These are phyloP conservation scores for Lactarius hengduanensis DNA, from an alignment of 768 basidiomycete genomes.

Conservation along the genomic window DNA sequence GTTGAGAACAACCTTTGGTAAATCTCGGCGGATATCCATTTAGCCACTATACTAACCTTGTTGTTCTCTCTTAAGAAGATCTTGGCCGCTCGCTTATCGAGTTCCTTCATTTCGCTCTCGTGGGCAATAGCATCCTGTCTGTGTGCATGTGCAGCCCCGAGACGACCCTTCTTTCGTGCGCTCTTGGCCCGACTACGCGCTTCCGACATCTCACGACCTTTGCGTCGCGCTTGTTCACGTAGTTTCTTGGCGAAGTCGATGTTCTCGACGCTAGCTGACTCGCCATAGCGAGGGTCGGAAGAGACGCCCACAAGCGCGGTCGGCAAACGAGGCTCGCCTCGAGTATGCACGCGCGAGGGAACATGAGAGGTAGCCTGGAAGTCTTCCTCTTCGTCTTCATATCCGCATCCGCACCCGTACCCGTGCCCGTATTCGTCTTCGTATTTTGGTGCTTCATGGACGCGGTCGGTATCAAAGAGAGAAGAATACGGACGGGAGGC, in stretches of 20 bases:
- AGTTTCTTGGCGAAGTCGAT: background rate
- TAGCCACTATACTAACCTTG: slow-evolving; percentile 7
- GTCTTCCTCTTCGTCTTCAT: background rate
- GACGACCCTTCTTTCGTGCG: background rate
- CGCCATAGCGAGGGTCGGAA: background rate
- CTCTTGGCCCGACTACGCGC: slow-evolving; percentile 5
- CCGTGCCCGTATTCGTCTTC: too few species aligned
- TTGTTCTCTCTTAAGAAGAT: slow-evolving; percentile 14
- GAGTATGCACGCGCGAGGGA: background rate
- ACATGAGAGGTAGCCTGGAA: background rate
- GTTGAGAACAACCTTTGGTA: background rate
- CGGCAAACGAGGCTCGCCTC: background rate
- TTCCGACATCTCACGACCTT: background rate
- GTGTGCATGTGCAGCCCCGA: background rate
- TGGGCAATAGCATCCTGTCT: background rate
- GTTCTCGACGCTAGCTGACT: background rate
- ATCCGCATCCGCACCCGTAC: too few species aligned
- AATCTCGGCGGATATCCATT: background rate
- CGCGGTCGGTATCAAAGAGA: too few species aligned
- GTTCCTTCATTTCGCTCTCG: background rate
- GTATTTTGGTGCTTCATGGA: background rate
- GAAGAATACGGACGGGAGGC: background rate
- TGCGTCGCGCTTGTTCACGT: slow-evolving; percentile 2
- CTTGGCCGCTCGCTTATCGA: slow-evolving; percentile 8
- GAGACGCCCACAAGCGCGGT: background rate